Base-by-base conservation (phyloP, 192 early-diverging fungal genomes). In the Linnemannia elongata region DNA sequence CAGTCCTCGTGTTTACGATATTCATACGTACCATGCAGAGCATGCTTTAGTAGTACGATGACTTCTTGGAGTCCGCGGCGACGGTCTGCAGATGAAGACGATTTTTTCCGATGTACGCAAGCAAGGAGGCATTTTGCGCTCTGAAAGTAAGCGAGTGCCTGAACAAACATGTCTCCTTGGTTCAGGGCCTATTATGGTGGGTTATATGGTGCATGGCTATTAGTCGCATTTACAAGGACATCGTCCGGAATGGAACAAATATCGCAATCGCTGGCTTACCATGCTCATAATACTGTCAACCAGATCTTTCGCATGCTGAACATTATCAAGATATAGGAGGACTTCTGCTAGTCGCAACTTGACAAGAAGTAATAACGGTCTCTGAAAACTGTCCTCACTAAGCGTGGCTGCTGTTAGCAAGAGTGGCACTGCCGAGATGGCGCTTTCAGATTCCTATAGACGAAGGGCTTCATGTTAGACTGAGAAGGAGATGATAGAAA, bases 161-260 rank as follows among this genome's bases (percentile, higher is more conserved):
- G 83, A 3, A 80, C 41, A 73, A 76, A 85, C 24, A 80, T 15
- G 55, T 85, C 83, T 8, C 78, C 78, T 80, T 85, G 74, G 33
- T 69, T 80, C 39, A 85, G 68, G 0, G 57, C 76, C 82, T 84
- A 52, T 18, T 20, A 27, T 10, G 24, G 33, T 17, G 39, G 12
- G 3, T 39, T 39, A 39, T 5, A 39, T 39, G 38, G 38, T 3
- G 38, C 38, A 6, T 39, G 38, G 38, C 6, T 66, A 13, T 33
- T 33, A 33, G 30, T 57, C 55, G 18, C 15, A 60, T 39, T 22
- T 15, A 60, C 7, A 60, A 69, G 54, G 12, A 13, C 10, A 27
- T 24, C 44, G 0, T 18, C 13, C 41, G 33, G 13, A 5, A 22
- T 24, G 9, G 18, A 52, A 6, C 20, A 18, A 52, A 49, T 4